These are phyloP conservation scores for Macrolepiota fuliginosa DNA, from an alignment of 768 basidiomycete genomes.

Conservation along the genomic window DNA sequence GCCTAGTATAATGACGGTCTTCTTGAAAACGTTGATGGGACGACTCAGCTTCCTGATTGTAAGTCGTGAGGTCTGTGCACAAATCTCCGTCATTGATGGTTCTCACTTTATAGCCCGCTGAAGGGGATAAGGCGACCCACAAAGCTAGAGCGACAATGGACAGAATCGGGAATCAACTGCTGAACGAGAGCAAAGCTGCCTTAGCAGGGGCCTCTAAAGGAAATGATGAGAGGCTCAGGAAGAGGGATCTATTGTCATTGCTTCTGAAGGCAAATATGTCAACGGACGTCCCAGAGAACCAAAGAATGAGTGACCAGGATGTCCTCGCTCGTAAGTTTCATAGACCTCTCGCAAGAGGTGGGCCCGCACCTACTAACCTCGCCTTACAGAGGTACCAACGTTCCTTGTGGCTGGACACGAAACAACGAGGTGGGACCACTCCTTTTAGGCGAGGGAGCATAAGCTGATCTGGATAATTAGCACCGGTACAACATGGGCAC, in stretches of 20 bases:
- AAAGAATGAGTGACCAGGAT: conserved; percentile 60
- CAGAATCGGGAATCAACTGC: conserved; percentile 47
- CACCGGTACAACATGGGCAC: conserved; percentile 53
- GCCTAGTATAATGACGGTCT: conserved; percentile 30
- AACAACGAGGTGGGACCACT: conserved; percentile 41
- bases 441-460: not conserved
- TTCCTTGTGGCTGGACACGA: conserved; percentile 62
- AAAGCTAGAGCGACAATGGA: conserved; percentile 39
- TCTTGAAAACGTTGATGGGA: conserved; percentile 35
- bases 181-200: conserved; percentile 47
- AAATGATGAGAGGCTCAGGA: conserved; percentile 27
- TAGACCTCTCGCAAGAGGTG: not conserved
- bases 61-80: not conserved
- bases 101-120: conserved; percentile 25
- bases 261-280: conserved; percentile 66
- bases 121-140: conserved; percentile 25
- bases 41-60: not conserved
- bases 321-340: conserved; percentile 49
- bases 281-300: conserved; percentile 51
- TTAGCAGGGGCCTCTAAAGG: conserved; percentile 26
- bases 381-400: conserved; percentile 53
- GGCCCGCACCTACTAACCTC: not conserved
- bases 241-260: conserved; percentile 58
- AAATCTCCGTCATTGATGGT: too few species aligned
- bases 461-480: conserved; percentile 18